Evolutionary conservation across 2,329 filamentous ascomycete genomes (phyloP).

Genomic region (Trichoderma sp.): DNA sequence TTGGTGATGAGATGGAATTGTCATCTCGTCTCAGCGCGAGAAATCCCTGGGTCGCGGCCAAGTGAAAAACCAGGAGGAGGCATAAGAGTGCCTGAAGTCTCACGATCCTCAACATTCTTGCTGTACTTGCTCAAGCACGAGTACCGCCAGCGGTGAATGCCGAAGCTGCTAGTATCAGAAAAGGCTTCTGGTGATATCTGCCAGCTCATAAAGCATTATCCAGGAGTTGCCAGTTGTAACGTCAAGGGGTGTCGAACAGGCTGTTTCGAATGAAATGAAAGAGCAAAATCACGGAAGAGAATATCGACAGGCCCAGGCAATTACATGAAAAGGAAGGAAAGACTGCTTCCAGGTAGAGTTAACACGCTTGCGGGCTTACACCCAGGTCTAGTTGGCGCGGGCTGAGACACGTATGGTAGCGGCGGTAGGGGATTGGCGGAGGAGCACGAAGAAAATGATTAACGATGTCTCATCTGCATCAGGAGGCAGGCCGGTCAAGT

Average conservation of each 20-base stretch:
- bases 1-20: not conserved
- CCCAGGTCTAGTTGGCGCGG: slow-evolving; percentile 1
- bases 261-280: not conserved
- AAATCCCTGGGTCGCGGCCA: slow-evolving; percentile 35
- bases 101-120: slow-evolving; percentile 35
- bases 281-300: slow-evolving; percentile 12
- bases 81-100: slow-evolving; percentile 40
- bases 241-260: not conserved
- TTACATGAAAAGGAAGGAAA: not conserved
- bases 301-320: not conserved
- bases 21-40: slow-evolving; percentile 36
- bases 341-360: not conserved
- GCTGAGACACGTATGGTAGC: slow-evolving; percentile 16
- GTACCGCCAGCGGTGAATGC: slow-evolving; percentile 9
- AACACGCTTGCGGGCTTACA: not conserved
- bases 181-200: slow-evolving; percentile 22
- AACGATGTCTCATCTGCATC: slow-evolving; percentile 11
- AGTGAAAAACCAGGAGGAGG: slow-evolving; percentile 38
- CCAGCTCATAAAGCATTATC: slow-evolving; percentile 24
- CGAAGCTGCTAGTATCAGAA: slow-evolving; percentile 20
- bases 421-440: slow-evolving; percentile 4
- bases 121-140: not conserved
- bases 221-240: not conserved
- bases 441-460: not conserved
- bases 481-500: not conserved